Evolutionary conservation across 2,329 filamentous ascomycete species (phyloP), one percentile per base, ranked within the genome.

Genomic region (Elsinoe arachidis): DNA sequence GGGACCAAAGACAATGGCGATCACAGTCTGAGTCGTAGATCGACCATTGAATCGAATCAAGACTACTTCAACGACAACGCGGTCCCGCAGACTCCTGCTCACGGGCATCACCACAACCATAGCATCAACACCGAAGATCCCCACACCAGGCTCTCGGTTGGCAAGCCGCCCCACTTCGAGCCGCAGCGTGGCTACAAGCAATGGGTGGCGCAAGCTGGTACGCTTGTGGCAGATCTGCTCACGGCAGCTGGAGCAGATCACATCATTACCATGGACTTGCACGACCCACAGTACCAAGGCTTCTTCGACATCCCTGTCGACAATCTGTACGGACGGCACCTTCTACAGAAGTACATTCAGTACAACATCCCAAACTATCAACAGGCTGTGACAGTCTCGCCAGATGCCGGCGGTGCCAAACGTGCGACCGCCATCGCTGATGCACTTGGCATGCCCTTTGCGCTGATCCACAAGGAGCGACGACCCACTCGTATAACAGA

Each of bases 291-390:
- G 73, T 97, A 97, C 69, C 93, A 99, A 73, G 93, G 93, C 56
- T 99, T 96, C 78, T 97, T 99, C 69, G 92, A 99, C 69, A 96
- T 97, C 59, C 93, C 93, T 2, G 93, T 99, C 58, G 93, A 99
- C 75, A 99, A 99, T 71, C 80, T 99, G 15, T 97, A 97, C 74
- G 92, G 86, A 58, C 84, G 88, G 65, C 85, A 87, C 52, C 75
- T 91, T 53, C 77, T 85, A 58, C 81, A 82, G 68, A 82, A 80
- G 65, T 85, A 85, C 70, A 84, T 86, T 65, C 85, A 90, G 69
- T 84, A 87, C 68, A 83, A 90, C 66, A 93, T 96, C 60, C 86
- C 88, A 51, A 86, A 91, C 68, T 91, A 85, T 73, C 86, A 85
- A 71, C 83, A 92, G 58, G 88, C 89, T 37, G 90, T 99, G 46